Conservation (phyloP, 2,329 filamentous ascomycete species). For the Pseudocercospora eumusae region DNA sequence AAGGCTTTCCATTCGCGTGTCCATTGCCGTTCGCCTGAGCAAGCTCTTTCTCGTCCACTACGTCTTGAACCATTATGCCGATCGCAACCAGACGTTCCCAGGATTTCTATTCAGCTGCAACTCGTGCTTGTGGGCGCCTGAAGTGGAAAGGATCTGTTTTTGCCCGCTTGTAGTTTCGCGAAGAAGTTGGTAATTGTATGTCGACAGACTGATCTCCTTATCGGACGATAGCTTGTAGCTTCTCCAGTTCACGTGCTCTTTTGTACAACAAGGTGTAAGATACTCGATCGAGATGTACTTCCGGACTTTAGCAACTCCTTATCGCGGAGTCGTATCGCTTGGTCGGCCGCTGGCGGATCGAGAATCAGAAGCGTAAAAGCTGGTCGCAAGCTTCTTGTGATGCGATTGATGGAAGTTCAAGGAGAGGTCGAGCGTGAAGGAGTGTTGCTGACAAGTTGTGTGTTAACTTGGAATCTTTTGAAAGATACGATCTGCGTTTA, state of each 20-base stretch:
- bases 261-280: constrained; percentile 11
- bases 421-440: background rate
- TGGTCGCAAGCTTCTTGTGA: background rate
- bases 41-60: constrained; percentile 27
- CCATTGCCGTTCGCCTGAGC: constrained; percentile 23
- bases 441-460: background rate
- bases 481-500: background rate
- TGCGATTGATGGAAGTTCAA: background rate
- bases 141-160: background rate
- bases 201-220: background rate
- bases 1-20: constrained; percentile 24
- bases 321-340: constrained; percentile 7
- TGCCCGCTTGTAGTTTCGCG: background rate
- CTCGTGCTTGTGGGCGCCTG: background rate
- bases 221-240: constrained; percentile 3
- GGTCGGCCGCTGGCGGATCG: background rate
- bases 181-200: background rate
- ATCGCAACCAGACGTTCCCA: background rate
- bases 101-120: background rate
- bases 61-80: constrained; percentile 30
- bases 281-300: constrained; percentile 1
- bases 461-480: constrained; percentile 1
- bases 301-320: constrained; percentile 6
- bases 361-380: background rate
- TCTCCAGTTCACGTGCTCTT: constrained; percentile 5